These are phyloP conservation scores for Aspergillus thermomutatus DNA, from an alignment of 2,329 filamentous ascomycete genomes.

Conservation along the genomic window DNA sequence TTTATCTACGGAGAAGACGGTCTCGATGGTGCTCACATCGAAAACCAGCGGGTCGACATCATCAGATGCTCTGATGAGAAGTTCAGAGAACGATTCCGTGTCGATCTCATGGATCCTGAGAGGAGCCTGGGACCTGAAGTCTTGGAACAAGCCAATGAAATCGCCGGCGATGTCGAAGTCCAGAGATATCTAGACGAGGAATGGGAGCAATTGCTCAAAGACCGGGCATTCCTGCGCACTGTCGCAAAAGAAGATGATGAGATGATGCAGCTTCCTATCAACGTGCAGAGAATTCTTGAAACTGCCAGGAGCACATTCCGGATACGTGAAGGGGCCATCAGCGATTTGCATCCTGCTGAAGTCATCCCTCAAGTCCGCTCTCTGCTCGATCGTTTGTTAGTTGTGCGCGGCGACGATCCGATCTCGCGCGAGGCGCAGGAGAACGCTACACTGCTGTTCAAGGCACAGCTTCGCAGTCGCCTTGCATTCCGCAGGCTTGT, in stretches of 20 bases:
- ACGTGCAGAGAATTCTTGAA: conserved; percentile 85
- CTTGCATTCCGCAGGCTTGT: conserved; percentile 92
- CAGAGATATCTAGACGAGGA: conserved; percentile 86
- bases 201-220: conserved; percentile 72
- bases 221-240: conserved; percentile 70
- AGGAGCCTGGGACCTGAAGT: conserved; percentile 64
- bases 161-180: conserved; percentile 80
- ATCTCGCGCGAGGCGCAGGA: conserved; percentile 83
- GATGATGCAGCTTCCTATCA: conserved; percentile 86
- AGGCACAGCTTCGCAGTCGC: conserved; percentile 82
- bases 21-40: conserved; percentile 87
- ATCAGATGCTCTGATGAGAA: conserved; percentile 74
- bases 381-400: conserved; percentile 71
- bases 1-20: conserved; percentile 98
- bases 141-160: conserved; percentile 81
- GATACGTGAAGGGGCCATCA: conserved; percentile 78
- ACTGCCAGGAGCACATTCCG: conserved; percentile 87
- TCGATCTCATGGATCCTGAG: conserved; percentile 77
- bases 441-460: conserved; percentile 88
- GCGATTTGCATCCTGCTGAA: conserved; percentile 83
- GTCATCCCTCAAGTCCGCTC: conserved; percentile 76
- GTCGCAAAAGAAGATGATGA: conserved; percentile 77
- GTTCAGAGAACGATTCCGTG: conserved; percentile 76
- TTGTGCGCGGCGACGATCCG: conserved; percentile 79
- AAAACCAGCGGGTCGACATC: conserved; percentile 85